Conservation (phyloP, 257 asterid genomes). For the Phtheirospermum japonicum region DNA sequence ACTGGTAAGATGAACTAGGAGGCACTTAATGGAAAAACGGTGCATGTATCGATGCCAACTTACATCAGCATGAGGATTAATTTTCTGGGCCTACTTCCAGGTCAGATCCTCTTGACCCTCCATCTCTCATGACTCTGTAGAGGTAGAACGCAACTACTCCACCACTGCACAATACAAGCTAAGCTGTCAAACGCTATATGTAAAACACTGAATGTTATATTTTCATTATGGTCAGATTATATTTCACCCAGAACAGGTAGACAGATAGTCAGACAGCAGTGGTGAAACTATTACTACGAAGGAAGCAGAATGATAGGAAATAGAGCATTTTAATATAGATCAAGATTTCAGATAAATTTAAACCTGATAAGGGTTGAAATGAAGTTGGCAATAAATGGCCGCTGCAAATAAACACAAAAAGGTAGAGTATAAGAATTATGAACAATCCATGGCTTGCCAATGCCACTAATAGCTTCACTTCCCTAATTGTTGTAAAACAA, state of each 20-base stretch:
- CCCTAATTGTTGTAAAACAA: slow-evolving; percentile 15
- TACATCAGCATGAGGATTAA: slow-evolving; percentile 28
- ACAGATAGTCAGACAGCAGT: too few species aligned
- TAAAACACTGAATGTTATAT: too few species aligned
- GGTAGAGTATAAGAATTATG: slow-evolving; percentile 21
- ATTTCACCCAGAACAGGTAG: not conserved
- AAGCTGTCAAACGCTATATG: slow-evolving; percentile 22
- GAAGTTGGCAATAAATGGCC: slow-evolving; percentile 46
- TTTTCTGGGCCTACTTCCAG: slow-evolving; percentile 39
- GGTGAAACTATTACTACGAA: not conserved
- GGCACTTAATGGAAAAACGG: not conserved
- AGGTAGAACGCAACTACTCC: slow-evolving; percentile 73
- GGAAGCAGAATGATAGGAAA: slow-evolving; percentile 1
- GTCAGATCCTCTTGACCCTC: slow-evolving; percentile 46
- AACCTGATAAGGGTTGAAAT: slow-evolving; percentile 67
- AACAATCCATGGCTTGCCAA: not conserved
- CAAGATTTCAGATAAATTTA: slow-evolving; percentile 19
- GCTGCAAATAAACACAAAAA: slow-evolving; percentile 56
- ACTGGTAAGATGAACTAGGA: not conserved
- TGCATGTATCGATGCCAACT: slow-evolving; percentile 1
- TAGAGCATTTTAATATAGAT: not conserved
- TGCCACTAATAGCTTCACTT: slow-evolving; percentile 9
- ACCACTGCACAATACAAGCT: slow-evolving; percentile 55
- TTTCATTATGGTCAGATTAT: too few species aligned
- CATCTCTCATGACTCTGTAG: slow-evolving; percentile 62